phyloP scores from a whole-genome alignment of 345 rosid genomes.

The Camelina neglecta region DNA sequence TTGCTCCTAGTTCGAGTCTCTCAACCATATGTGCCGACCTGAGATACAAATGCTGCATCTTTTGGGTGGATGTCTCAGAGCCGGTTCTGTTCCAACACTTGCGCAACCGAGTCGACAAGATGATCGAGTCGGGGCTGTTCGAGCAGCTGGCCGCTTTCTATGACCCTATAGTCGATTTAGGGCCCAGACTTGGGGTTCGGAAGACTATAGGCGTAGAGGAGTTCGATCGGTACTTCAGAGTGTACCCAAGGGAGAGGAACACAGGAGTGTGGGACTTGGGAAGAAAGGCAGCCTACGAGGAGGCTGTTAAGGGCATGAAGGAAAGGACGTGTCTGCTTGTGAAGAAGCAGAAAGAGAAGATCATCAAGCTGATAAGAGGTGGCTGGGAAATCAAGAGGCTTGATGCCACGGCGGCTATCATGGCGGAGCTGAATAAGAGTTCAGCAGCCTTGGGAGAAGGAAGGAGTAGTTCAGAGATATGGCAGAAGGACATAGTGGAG shows the following conservation, averaged over 20 bases:
- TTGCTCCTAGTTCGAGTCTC: background rate
- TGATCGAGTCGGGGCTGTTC: constrained; percentile 62
- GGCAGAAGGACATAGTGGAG: too few relatives aligned
- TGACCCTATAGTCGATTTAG: constrained; percentile 44
- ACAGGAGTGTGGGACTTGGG: constrained; percentile 20
- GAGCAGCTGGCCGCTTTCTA: constrained; percentile 58
- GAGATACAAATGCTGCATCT: constrained; percentile 63
- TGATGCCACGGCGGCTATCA: constrained; percentile 65
- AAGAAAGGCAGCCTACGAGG: constrained; percentile 40
- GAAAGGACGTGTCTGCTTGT: constrained; percentile 54
- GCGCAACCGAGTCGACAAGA: constrained; percentile 60
- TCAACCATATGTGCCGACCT: background rate
- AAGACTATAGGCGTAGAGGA: constrained; percentile 76
- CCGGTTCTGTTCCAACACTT: constrained; percentile 51
- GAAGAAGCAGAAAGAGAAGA: constrained; percentile 60
- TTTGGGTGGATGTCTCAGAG: constrained; percentile 66
- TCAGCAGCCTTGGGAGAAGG: constrained; percentile 56
- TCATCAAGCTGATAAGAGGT: constrained; percentile 49
- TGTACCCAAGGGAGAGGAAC: constrained; percentile 37
- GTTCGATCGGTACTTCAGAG: constrained; percentile 54
- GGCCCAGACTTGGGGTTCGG: constrained; percentile 48
- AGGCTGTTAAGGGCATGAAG: constrained; percentile 59
- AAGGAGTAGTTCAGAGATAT: too few relatives aligned
- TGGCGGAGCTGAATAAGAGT: constrained; percentile 36
- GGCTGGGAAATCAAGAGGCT: constrained; percentile 67